Conservation (phyloP, 345 rosid genomes). For the Cardamine resedifolia region DNA sequence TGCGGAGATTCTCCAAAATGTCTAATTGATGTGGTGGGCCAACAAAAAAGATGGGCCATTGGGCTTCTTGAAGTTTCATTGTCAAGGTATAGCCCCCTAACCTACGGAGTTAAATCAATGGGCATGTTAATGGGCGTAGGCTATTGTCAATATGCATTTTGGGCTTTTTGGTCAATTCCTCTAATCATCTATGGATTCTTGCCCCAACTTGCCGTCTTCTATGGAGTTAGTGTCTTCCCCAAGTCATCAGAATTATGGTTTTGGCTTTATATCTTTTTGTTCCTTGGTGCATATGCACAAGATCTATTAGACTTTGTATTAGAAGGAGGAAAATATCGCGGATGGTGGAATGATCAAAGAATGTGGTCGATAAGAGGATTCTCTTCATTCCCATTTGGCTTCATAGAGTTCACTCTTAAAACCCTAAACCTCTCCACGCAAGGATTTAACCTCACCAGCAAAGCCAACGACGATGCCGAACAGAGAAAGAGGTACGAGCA, state of each 20-base stretch:
- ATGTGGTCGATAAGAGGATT: constrained; percentile 58
- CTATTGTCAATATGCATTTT: constrained; percentile 45
- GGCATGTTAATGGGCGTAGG: constrained; percentile 44
- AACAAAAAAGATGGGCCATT: constrained; percentile 67
- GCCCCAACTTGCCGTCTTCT: constrained; percentile 65
- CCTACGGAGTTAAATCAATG: constrained; percentile 43
- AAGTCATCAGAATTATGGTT: constrained; percentile 61
- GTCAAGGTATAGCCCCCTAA: constrained; percentile 46
- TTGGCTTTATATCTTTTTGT: constrained; percentile 57
- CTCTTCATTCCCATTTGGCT: constrained; percentile 43
- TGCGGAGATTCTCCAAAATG: constrained; percentile 54
- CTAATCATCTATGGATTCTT: constrained; percentile 44
- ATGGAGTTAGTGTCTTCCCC: constrained; percentile 50
- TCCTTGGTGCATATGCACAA: constrained; percentile 62
- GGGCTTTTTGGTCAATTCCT: constrained; percentile 62
- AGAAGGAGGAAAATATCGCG: constrained; percentile 41
- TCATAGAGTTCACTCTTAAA: constrained; percentile 48
- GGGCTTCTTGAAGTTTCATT: constrained; percentile 55
- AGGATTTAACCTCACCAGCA: constrained; percentile 63
- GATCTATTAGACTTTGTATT: constrained; percentile 43
- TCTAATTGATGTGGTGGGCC: constrained; percentile 48
- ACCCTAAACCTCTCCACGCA: constrained; percentile 43
- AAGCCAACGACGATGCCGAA: constrained; percentile 51
- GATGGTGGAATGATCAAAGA: constrained; percentile 77
- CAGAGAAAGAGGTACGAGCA: constrained; percentile 56